These are phyloP conservation scores for Hibiscus mutabilis DNA, from an alignment of 345 rosid genomes.

Conservation along the genomic window DNA sequence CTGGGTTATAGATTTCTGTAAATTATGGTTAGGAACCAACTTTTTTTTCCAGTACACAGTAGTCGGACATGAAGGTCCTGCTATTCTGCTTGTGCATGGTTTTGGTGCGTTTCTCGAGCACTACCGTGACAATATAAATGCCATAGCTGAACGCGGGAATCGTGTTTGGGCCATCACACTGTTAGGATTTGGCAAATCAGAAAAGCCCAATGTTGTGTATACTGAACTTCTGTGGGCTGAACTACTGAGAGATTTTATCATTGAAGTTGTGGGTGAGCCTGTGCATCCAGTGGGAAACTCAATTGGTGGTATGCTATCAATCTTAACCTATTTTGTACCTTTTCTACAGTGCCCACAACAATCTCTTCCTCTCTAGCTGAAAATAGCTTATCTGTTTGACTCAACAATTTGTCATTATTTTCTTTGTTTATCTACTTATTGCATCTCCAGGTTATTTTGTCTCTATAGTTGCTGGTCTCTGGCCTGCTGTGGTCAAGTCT, in stretches of 20 bases:
- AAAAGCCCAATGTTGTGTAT: constrained; percentile 76
- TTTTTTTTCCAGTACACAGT: constrained; percentile 51
- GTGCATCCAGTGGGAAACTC: constrained; percentile 83
- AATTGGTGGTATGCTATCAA: constrained; percentile 57
- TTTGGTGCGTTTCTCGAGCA: constrained; percentile 95
- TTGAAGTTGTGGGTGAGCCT: constrained; percentile 74
- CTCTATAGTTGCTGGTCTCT: constrained; percentile 48
- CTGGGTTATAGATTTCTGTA: constrained; percentile 4
- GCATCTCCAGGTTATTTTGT: constrained; percentile 59
- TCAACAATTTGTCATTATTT: background rate
- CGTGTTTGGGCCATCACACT: constrained; percentile 71
- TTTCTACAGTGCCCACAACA: background rate
- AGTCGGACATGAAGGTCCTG: constrained; percentile 60
- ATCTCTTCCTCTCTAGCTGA: background rate
- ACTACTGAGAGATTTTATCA: constrained; percentile 69
- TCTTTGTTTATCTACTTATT: constrained; percentile 5
- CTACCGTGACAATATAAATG: constrained; percentile 59
- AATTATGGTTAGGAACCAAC: background rate
- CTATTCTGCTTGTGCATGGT: constrained; percentile 80
- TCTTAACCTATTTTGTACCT: background rate
- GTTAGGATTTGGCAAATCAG: constrained; percentile 89
- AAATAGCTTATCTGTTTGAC: background rate
- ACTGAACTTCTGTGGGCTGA: constrained; percentile 88
- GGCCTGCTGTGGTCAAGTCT: constrained; percentile 71
- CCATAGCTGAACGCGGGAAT: constrained; percentile 45